Evolutionary conservation across 202 grass and related monocot species (phyloP).

Genomic region (Alloteropsis angusta): DNA sequence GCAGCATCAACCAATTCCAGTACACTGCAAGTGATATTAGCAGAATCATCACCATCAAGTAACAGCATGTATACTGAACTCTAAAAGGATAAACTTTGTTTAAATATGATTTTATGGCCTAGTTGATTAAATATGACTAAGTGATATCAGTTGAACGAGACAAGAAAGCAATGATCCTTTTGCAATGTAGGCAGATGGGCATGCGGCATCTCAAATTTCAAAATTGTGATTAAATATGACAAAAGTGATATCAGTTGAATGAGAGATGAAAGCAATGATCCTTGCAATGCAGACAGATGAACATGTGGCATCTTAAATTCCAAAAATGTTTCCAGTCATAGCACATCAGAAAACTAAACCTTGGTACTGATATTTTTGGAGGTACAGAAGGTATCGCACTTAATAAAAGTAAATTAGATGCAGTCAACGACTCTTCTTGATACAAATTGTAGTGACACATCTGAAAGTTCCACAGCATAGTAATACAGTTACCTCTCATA

Average conservation of each 20-base stretch:
- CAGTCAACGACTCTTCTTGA: background rate
- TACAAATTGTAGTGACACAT: background rate
- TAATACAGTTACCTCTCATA: constrained; percentile 65
- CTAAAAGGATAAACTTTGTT: background rate
- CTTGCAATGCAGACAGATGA: background rate
- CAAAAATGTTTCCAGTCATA: background rate
- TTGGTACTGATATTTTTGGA: background rate
- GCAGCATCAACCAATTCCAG: constrained; percentile 92
- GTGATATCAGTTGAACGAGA: too few relatives aligned
- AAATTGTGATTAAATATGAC: background rate
- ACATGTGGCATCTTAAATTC: background rate
- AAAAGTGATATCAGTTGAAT: constrained; percentile 6
- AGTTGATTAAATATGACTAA: too few relatives aligned
- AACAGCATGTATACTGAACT: constrained; percentile 20
- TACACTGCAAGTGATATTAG: constrained; percentile 37
- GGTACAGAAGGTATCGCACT: background rate
- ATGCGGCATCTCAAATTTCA: too few relatives aligned
- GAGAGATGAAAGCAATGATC: background rate
- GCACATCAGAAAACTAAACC: background rate
- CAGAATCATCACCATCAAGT: constrained; percentile 11
- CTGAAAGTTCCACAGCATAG: background rate
- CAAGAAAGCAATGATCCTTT: too few relatives aligned
- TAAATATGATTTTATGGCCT: too few relatives aligned
- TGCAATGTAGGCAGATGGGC: too few relatives aligned
- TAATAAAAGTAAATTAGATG: background rate